A percentile compares a stretch with the other conserved stretches of the same genome.
phyloP scores from a whole-genome alignment of 2,329 filamentous ascomycete species.

The Exophiala sp. region DNA sequence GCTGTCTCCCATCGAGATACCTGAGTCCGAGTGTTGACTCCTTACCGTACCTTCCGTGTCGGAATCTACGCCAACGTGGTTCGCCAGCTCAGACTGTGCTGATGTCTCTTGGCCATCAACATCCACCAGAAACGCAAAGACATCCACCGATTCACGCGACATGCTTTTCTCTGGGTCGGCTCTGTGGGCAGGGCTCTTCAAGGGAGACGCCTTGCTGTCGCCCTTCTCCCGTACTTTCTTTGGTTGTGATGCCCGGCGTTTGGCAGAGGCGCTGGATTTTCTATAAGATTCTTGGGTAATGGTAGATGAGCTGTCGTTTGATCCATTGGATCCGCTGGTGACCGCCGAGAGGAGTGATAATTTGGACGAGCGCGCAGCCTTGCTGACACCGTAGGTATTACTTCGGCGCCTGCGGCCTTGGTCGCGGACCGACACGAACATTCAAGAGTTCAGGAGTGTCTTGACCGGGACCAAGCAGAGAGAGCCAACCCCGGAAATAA shows the following conservation, averaged over 20 bases:
- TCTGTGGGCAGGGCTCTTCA: background rate
- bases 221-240: constrained; percentile 9
- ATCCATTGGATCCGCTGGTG: constrained; percentile 25
- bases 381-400: constrained; percentile 22
- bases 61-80: constrained; percentile 14
- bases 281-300: constrained; percentile 28
- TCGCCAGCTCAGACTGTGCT: background rate
- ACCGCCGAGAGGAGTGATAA: constrained; percentile 28
- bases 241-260: constrained; percentile 12
- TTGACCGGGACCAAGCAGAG: background rate
- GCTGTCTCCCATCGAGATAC: constrained; percentile 34
- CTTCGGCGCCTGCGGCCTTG: constrained; percentile 26
- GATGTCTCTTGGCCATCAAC: constrained; percentile 13
- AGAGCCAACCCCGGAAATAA: background rate
- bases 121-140: constrained; percentile 25
- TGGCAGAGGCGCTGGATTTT: constrained; percentile 14
- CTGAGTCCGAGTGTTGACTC: constrained; percentile 35
- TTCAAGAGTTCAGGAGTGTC: constrained; percentile 10
- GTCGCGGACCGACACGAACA: constrained; percentile 23
- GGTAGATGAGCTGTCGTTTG: constrained; percentile 25
- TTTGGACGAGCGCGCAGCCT: constrained; percentile 26
- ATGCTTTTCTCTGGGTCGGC: constrained; percentile 14
- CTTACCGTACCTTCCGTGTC: constrained; percentile 23
- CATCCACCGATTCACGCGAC: constrained; percentile 23
- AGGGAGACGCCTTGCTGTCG: constrained; percentile 1